Evolutionary conservation across 768 basidiomycete genomes (phyloP).

Genomic region (Galerina sulciceps): DNA sequence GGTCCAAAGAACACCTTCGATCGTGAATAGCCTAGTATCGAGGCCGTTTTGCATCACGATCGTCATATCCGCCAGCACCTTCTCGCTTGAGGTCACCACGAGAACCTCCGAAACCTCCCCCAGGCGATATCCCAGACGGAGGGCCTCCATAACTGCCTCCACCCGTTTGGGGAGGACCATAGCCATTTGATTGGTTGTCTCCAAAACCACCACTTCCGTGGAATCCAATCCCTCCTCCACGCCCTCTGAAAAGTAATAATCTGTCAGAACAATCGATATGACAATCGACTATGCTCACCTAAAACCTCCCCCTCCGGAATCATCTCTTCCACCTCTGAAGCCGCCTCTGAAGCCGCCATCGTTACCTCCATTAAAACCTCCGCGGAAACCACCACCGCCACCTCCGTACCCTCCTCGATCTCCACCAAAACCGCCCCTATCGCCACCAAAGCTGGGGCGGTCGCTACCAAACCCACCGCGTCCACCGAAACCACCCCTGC

Average conservation of each 20-base stretch:
- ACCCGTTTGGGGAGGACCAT: constrained; percentile 18
- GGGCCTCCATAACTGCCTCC: constrained; percentile 41
- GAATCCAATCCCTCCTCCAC: constrained; percentile 76
- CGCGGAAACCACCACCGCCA: constrained; percentile 29
- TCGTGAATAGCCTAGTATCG: constrained; percentile 63
- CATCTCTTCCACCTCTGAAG: constrained; percentile 41
- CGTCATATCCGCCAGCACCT: constrained; percentile 78
- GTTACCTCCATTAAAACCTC: constrained; percentile 26
- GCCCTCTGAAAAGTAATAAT: constrained; percentile 50
- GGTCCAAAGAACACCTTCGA: constrained; percentile 24
- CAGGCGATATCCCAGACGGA: constrained; percentile 29
- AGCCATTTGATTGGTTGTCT: constrained; percentile 58
- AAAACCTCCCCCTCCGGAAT: constrained; percentile 34
- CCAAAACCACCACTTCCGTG: constrained; percentile 64
- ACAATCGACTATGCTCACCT: background rate
- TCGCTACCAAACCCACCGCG: constrained; percentile 47
- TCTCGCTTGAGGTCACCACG: constrained; percentile 81
- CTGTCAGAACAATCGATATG: background rate
- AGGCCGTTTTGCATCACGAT: constrained; percentile 81
- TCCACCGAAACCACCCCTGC: constrained; percentile 27
- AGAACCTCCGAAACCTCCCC: constrained; percentile 58
- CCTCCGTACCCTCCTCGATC: constrained; percentile 24
- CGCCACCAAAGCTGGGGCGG: constrained; percentile 45
- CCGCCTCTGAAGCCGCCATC: constrained; percentile 9
- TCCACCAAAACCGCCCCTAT: constrained; percentile 22